Percentiles rank a stretch among this genome's conserved stretches.
Conservation (phyloP, 257 asterid genomes). For the Solanum pimpinellifolium region DNA sequence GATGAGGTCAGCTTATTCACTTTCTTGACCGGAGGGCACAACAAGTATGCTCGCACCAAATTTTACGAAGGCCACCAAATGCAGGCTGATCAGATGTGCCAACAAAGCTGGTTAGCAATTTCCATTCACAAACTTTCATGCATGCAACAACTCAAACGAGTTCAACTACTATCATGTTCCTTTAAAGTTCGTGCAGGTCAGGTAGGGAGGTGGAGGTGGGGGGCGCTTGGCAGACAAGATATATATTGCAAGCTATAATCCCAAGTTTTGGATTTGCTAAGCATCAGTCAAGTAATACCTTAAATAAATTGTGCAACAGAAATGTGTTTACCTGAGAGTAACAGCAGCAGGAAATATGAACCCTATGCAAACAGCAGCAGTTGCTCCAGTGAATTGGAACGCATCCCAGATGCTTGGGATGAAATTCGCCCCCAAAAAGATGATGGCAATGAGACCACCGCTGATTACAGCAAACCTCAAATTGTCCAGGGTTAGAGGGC, state of each 20-base stretch:
- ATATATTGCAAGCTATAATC: background rate
- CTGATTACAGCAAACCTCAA: slow-evolving; percentile 53
- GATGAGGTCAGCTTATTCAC: background rate
- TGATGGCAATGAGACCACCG: slow-evolving; percentile 38
- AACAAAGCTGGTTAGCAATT: background rate
- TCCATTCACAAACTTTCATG: background rate
- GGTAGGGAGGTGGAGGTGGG: background rate
- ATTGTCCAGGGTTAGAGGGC: slow-evolving; percentile 51
- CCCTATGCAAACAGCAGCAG: slow-evolving; percentile 80
- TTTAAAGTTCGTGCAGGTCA: background rate
- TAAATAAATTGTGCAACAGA: background rate
- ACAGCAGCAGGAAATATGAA: slow-evolving; percentile 78
- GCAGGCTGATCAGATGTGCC: background rate
- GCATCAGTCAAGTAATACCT: background rate
- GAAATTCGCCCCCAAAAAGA: slow-evolving; percentile 73
- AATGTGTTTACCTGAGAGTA: slow-evolving; percentile 32
- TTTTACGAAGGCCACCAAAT: background rate
- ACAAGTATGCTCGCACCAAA: background rate
- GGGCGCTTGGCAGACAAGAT: background rate
- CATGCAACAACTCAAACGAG: background rate
- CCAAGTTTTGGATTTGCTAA: background rate
- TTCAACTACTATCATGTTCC: background rate
- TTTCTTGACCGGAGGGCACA: background rate
- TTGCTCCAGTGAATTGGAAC: slow-evolving; percentile 92
- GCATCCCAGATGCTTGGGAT: slow-evolving; percentile 97